Evolutionary conservation across 2,329 filamentous ascomycete genomes (phyloP), one percentile per base, ranked within the genome.

Genomic region (Fusarium udum): DNA sequence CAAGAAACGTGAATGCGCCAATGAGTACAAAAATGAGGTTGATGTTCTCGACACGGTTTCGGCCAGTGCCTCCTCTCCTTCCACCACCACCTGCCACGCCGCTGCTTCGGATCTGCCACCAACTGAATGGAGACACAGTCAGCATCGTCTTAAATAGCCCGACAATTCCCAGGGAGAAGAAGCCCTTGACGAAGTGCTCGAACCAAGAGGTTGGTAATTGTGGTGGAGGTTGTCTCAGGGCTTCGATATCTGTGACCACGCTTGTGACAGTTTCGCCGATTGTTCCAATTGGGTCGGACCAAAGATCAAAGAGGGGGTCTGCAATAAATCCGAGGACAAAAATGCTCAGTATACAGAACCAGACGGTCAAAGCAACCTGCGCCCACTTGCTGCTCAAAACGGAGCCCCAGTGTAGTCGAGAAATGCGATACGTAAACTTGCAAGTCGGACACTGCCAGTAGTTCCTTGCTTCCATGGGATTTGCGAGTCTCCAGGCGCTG

Each of bases 391-490:
- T 93, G 79, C 88, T 90, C 57, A 95, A 85, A 83, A 91, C 90
- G 36, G 89, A 88, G 31, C 91, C 92, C 91, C 91, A 96, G 36
- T 87, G 90, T 78, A 98, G 85, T 56, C 95, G 90, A 72, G 92
- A 89, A 68, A 98, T 86, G 40, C 90, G 89, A 83, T 98, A 98
- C 75, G 88, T 87, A 83, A 96, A 98, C 39, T 90, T 87, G 83
- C 95, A 98, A 1, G 94, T 97, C 26, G 93, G 93, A 79, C 95
- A 98, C 78, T 93, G 89, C 90, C 92, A 97, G 80, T 91, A 97
- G 76, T 95, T 94, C 64, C 93, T 88, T 37, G 85, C 87, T 78
- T 82, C 82, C 34, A 82, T 78, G 0, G 93, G 92, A 79, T 94
- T 90, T 48, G 93, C 88, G 71, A 92, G 88, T 75, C 96, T 90